These are phyloP conservation scores for Lepidium aucheri DNA, from an alignment of 345 rosid species.

Conservation along the genomic window DNA sequence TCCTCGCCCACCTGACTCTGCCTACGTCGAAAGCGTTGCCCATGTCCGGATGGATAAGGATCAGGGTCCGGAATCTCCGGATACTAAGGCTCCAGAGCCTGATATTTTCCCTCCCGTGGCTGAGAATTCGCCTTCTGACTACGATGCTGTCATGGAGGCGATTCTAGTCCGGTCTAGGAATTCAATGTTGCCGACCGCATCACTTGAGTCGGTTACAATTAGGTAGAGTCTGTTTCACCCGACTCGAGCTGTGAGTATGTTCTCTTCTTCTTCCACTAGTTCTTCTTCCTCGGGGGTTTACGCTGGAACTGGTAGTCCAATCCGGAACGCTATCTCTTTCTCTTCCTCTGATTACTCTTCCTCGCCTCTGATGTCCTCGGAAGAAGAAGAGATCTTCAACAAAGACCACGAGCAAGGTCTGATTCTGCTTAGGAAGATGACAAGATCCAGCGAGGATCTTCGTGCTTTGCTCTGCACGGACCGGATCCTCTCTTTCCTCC, in stretches of 20 bases:
- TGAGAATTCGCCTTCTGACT: slow-evolving; percentile 34
- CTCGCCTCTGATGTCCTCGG: slow-evolving; percentile 27
- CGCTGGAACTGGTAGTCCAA: slow-evolving; percentile 20
- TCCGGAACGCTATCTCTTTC: slow-evolving; percentile 25
- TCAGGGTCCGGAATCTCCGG: slow-evolving; percentile 3
- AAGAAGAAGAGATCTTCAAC: slow-evolving; percentile 44
- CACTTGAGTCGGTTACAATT: slow-evolving; percentile 48
- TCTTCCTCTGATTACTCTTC: slow-evolving; percentile 22
- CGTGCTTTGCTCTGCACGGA: slow-evolving; percentile 52
- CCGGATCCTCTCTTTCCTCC: slow-evolving; percentile 41
- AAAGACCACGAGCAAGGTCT: slow-evolving; percentile 64
- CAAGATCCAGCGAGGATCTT: slow-evolving; percentile 42
- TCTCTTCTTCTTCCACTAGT: slow-evolving; percentile 41
- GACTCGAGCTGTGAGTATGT: slow-evolving; percentile 55
- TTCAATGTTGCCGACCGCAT: slow-evolving; percentile 38
- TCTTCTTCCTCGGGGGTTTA: slow-evolving; percentile 48
- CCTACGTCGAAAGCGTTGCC: slow-evolving; percentile 40
- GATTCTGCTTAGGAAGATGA: slow-evolving; percentile 44
- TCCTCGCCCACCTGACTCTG: slow-evolving; percentile 44
- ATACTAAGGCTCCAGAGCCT: slow-evolving; percentile 43
- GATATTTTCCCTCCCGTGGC: slow-evolving; percentile 55
- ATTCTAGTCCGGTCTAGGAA: slow-evolving; percentile 16
- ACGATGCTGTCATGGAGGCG: slow-evolving; percentile 51
- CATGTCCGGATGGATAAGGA: slow-evolving; percentile 29
- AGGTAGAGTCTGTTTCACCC: slow-evolving; percentile 33